Evolutionary conservation across 2,329 filamentous ascomycete species (phyloP).

Genomic region (Xylariaceae sp.): DNA sequence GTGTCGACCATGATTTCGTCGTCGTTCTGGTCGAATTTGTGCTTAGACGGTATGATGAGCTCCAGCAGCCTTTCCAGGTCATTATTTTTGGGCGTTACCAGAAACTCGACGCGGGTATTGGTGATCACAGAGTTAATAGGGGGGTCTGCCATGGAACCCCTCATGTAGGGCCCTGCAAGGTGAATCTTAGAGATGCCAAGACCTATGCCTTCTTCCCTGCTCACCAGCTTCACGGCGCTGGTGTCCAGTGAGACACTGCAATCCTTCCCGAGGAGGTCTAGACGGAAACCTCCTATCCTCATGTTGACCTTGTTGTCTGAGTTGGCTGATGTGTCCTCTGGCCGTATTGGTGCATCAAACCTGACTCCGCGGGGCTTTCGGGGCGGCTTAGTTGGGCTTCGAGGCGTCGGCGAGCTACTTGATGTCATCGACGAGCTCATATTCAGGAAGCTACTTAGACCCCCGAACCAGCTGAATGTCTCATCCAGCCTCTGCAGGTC

Average conservation of each 20-base stretch:
- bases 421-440: conserved; percentile 79
- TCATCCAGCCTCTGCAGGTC: conserved; percentile 80
- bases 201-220: conserved; percentile 63
- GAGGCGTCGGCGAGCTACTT: conserved; percentile 47
- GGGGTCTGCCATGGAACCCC: conserved; percentile 44
- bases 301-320: conserved; percentile 64
- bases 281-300: conserved; percentile 66
- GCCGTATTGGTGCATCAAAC: conserved; percentile 46
- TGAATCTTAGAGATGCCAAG: conserved; percentile 70
- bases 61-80: conserved; percentile 78
- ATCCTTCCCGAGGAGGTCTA: conserved; percentile 69
- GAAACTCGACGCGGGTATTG: conserved; percentile 65
- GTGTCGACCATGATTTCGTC: conserved; percentile 95
- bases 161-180: conserved; percentile 61
- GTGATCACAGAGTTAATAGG: conserved; percentile 56
- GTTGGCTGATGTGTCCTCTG: conserved; percentile 37
- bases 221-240: conserved; percentile 74
- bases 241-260: conserved; percentile 69
- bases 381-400: conserved; percentile 26
- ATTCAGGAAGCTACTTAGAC: conserved; percentile 83
- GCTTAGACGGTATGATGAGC: conserved; percentile 83
- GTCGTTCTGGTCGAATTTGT: conserved; percentile 76
- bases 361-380: conserved; percentile 48
- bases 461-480: conserved; percentile 81
- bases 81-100: conserved; percentile 63